Percentiles rank a stretch among this genome's conserved stretches.
phyloP scores from a whole-genome alignment of 371 early-diverging fungal species.

The Conidiobolus incongruus region DNA sequence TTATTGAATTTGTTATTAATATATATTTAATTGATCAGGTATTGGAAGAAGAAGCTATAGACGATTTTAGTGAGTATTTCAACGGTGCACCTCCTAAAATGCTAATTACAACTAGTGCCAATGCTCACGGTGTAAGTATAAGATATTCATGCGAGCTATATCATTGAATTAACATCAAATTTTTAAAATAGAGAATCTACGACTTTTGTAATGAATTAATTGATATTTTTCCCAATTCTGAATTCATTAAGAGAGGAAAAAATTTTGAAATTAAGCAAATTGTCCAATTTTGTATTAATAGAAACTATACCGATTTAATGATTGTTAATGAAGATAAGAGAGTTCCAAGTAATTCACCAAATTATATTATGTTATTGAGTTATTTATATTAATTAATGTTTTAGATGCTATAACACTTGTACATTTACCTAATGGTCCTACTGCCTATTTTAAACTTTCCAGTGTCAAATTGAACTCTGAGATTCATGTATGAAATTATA shows the following conservation, averaged over 20 bases:
- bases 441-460: constrained; percentile 85
- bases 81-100: constrained; percentile 71
- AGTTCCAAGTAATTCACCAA: constrained; percentile 40
- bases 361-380: not conserved
- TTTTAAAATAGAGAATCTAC: constrained; percentile 24
- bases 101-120: constrained; percentile 76
- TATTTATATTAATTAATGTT: not conserved
- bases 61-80: constrained; percentile 86
- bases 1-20: not conserved
- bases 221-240: constrained; percentile 75
- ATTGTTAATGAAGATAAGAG: constrained; percentile 84
- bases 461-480: constrained; percentile 49
- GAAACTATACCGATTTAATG: constrained; percentile 79
- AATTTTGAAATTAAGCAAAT: constrained; percentile 80
- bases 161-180: not conserved
- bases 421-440: constrained; percentile 92
- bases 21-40: not conserved
- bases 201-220: constrained; percentile 77
- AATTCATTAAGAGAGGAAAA: constrained; percentile 67
- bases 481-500: constrained; percentile 27
- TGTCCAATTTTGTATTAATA: constrained; percentile 63
- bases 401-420: constrained; percentile 73
- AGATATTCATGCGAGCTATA: not conserved
- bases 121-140: constrained; percentile 14
- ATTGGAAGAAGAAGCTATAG: constrained; percentile 54